These are phyloP conservation scores for Hemileccinum rubropunctum DNA, from an alignment of 768 basidiomycete genomes.

Conservation along the genomic window DNA sequence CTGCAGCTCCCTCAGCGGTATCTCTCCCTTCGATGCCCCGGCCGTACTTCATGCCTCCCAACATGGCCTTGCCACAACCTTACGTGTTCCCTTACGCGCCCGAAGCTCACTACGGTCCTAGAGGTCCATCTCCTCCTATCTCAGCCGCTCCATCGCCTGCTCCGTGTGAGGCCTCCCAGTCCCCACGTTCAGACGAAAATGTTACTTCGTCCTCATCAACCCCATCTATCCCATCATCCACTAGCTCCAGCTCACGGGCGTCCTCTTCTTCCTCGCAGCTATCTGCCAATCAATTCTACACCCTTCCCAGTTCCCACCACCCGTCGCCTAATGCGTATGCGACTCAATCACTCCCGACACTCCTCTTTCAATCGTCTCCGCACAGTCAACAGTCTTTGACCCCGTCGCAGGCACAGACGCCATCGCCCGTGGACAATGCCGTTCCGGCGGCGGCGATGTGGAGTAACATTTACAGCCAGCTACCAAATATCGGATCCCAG, in stretches of 20 bases:
- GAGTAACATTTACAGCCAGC: slow-evolving; percentile 6
- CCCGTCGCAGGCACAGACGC: slow-evolving; percentile 2
- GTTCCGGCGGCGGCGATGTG: slow-evolving; percentile 3
- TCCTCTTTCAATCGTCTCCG: slow-evolving; percentile 2
- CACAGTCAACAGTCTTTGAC: not conserved
- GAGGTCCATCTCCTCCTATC: slow-evolving; percentile 51
- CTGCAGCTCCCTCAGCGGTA: not conserved
- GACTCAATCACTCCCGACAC: slow-evolving; percentile 3
- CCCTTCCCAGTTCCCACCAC: slow-evolving; percentile 10
- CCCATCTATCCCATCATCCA: slow-evolving; percentile 6
- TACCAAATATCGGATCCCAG: not conserved
- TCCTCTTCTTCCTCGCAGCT: slow-evolving; percentile 17
- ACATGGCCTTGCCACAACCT: slow-evolving; percentile 13
- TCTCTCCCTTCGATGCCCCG: not conserved
- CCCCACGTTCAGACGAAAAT: slow-evolving; percentile 10
- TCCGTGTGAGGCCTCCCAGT: slow-evolving; percentile 8
- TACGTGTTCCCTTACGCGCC: slow-evolving; percentile 22
- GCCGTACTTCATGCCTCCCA: not conserved
- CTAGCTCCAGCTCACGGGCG: slow-evolving; percentile 15
- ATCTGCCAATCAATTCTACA: not conserved
- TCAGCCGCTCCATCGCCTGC: slow-evolving; percentile 51
- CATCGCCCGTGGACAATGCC: not conserved
- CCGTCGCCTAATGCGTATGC: slow-evolving; percentile 11
- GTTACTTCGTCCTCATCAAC: slow-evolving; percentile 14
- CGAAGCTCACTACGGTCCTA: slow-evolving; percentile 31